These are phyloP conservation scores for Gossypium australe DNA, from an alignment of 345 rosid species.

Conservation along the genomic window DNA sequence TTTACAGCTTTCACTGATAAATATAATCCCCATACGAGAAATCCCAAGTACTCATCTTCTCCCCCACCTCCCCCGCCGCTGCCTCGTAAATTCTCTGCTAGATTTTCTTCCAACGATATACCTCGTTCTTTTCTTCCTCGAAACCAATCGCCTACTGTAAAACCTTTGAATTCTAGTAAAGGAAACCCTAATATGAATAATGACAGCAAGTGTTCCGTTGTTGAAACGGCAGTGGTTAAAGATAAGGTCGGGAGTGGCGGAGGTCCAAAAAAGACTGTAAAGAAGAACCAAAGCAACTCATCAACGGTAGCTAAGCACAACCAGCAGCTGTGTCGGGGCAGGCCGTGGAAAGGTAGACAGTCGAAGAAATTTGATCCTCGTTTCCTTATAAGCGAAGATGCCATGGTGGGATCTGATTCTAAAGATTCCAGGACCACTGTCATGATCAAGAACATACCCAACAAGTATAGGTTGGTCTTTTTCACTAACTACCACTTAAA, in stretches of 20 bases:
- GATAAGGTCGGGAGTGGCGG: slow-evolving; percentile 5
- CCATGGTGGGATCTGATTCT: slow-evolving; percentile 41
- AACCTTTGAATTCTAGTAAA: slow-evolving; percentile 1
- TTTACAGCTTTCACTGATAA: slow-evolving; percentile 1
- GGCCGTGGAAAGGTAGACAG: slow-evolving; percentile 45
- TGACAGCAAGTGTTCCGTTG: not conserved
- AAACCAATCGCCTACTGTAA: slow-evolving; percentile 15
- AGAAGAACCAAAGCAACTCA: slow-evolving; percentile 20
- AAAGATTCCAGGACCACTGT: slow-evolving; percentile 77
- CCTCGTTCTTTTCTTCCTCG: slow-evolving; percentile 8
- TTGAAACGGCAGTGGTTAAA: slow-evolving; percentile 25
- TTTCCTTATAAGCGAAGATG: slow-evolving; percentile 53
- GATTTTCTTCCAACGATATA: not conserved
- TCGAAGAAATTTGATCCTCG: slow-evolving; percentile 42
- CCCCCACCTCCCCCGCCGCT: not conserved
- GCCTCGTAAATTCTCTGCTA: slow-evolving; percentile 12
- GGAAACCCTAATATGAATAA: slow-evolving; percentile 27
- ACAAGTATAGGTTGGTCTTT: slow-evolving; percentile 70
- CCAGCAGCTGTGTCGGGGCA: slow-evolving; percentile 15
- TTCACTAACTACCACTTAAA: too few relatives aligned
- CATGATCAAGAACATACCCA: slow-evolving; percentile 98
- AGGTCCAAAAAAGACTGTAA: slow-evolving; percentile 25
- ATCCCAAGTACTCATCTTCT: slow-evolving; percentile 16
- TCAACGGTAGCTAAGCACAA: not conserved
- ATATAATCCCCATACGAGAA: slow-evolving; percentile 5